Evolutionary conservation across 352 stramenopile species (phyloP).

Genomic region (Phytopythium montanum): DNA sequence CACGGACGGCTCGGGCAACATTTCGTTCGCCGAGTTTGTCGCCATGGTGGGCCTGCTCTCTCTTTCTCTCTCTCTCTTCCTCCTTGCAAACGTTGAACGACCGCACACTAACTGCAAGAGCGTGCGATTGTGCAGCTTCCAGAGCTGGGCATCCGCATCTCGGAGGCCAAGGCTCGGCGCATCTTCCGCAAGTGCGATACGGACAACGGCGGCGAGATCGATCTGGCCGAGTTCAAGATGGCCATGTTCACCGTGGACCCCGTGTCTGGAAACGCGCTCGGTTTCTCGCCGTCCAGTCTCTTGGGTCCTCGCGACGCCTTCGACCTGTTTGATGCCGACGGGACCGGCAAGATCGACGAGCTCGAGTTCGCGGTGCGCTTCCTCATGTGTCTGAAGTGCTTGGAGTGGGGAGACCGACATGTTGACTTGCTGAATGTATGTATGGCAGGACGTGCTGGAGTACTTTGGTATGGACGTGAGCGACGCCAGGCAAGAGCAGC

Average conservation of each 20-base stretch:
- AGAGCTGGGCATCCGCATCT: constrained; percentile 85
- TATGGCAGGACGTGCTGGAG: constrained; percentile 83
- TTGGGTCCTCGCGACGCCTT: constrained; percentile 89
- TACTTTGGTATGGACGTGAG: constrained; percentile 89
- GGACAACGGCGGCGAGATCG: constrained; percentile 88
- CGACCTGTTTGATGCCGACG: constrained; percentile 89
- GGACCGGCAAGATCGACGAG: constrained; percentile 89
- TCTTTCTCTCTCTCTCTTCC: not conserved
- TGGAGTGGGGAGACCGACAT: not conserved
- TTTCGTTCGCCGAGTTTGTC: constrained; percentile 91
- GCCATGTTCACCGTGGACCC: constrained; percentile 91
- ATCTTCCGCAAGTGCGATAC: constrained; percentile 92
- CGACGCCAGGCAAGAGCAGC: constrained; percentile 87
- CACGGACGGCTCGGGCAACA: constrained; percentile 83
- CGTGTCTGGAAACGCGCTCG: constrained; percentile 68
- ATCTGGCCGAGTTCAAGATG: constrained; percentile 93
- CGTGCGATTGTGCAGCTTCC: constrained; percentile 75
- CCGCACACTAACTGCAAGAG: constrained; percentile 18
- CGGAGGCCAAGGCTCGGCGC: constrained; percentile 83
- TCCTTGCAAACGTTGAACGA: no score
- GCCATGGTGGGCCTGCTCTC: constrained; percentile 53
- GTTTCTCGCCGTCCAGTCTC: constrained; percentile 81
- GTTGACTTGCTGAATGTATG: not conserved
- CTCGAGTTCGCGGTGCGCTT: constrained; percentile 88
- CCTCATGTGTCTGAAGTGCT: not conserved